Conservation (phyloP, 495 filamentous ascomycete species). For the Cercophora newfieldiana region DNA sequence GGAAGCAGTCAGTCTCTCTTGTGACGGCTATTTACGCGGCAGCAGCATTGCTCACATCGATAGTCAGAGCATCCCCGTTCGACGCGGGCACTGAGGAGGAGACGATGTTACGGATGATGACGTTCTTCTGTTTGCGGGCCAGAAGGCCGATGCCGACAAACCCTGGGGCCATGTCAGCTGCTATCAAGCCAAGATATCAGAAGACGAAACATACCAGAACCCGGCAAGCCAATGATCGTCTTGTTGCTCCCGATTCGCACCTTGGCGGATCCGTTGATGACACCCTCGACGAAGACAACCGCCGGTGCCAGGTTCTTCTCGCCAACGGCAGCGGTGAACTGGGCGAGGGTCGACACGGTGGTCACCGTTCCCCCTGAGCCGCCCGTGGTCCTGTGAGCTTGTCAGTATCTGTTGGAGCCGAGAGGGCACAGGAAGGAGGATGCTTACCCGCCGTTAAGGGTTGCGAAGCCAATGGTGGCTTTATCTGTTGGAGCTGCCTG, state of each 20-base stretch:
- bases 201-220: slow-evolving; percentile 26
- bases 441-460: slow-evolving; percentile 5
- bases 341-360: slow-evolving; percentile 58
- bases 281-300: slow-evolving; percentile 51
- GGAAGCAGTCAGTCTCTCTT: neutral
- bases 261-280: slow-evolving; percentile 46
- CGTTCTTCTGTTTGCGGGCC: slow-evolving; percentile 49
- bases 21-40: neutral
- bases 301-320: slow-evolving; percentile 42
- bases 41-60: slow-evolving; percentile 44
- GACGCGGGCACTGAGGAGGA: slow-evolving; percentile 58
- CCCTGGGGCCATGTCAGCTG: slow-evolving; percentile 26
- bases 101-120: slow-evolving; percentile 65
- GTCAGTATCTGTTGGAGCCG: neutral
- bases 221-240: slow-evolving; percentile 51
- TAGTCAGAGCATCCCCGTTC: slow-evolving; percentile 61
- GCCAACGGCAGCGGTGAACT: slow-evolving; percentile 51
- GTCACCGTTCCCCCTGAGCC: slow-evolving; percentile 59
- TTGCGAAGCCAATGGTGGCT: slow-evolving; percentile 2
- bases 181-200: neutral
- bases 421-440: neutral
- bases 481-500: slow-evolving; percentile 1
- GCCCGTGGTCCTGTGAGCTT: slow-evolving; percentile 50
- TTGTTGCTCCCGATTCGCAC: slow-evolving; percentile 56
- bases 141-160: slow-evolving; percentile 48